These are phyloP conservation scores for Nannizzia gypsea DNA, from an alignment of 2,329 filamentous ascomycete species.

Conservation along the genomic window DNA sequence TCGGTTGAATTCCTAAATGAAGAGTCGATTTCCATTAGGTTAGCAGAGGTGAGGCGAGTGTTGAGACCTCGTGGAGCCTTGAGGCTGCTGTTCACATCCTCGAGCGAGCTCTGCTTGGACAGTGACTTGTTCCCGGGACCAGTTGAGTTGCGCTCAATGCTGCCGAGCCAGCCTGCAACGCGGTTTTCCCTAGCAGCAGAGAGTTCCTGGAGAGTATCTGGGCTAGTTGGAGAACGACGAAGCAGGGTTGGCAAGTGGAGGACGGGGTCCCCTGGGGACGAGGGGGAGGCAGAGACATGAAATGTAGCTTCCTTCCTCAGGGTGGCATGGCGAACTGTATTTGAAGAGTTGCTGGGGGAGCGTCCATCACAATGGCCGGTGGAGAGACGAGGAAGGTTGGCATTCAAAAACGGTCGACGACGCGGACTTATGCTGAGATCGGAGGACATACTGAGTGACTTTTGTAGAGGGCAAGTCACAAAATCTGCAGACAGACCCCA, in stretches of 20 bases:
- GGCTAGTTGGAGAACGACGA: conserved; percentile 52
- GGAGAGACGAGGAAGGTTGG: conserved; percentile 20
- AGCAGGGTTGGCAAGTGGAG: conserved; percentile 40
- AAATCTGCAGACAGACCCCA: conserved; percentile 5
- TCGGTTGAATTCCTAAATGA: conserved; percentile 13
- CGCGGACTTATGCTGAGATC: conserved; percentile 20
- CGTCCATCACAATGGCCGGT: conserved; percentile 15
- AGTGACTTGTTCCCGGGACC: conserved; percentile 28
- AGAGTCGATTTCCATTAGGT: conserved; percentile 22
- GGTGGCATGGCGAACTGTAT: conserved; percentile 35
- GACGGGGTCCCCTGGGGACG: conserved; percentile 32
- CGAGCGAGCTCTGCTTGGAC: conserved; percentile 31
- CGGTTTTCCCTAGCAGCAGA: conserved; percentile 58
- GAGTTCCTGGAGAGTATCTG: conserved; percentile 51
- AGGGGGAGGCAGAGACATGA: conserved; percentile 33
- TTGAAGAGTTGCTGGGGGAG: conserved; percentile 16
- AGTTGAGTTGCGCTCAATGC: conserved; percentile 52
- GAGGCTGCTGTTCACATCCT: conserved; percentile 40
- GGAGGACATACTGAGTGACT: conserved; percentile 21
- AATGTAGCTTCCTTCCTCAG: conserved; percentile 62
- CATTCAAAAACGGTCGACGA: conserved; percentile 26
- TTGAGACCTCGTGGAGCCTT: conserved; percentile 50
- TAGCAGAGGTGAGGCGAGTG: conserved; percentile 41
- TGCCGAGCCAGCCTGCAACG: conserved; percentile 53
- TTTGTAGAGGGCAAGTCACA: conserved; percentile 8